Evolutionary conservation across 805 yeast genomes (phyloP).

Genomic region (Spencermartinsiella europaea): DNA sequence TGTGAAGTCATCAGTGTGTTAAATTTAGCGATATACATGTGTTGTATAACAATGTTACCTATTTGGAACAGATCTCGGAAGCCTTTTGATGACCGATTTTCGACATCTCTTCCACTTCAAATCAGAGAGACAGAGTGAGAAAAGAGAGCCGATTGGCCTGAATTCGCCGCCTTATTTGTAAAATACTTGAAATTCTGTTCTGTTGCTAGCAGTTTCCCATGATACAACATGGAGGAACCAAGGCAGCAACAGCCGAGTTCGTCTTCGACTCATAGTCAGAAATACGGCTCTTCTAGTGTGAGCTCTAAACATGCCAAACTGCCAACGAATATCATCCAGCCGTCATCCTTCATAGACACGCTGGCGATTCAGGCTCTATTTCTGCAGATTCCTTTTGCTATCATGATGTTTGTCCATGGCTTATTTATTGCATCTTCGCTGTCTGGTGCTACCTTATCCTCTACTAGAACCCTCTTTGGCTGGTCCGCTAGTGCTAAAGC

Average conservation of each 20-base stretch:
- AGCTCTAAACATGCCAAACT: too few species aligned
- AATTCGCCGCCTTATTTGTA: too few species aligned
- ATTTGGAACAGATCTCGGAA: too few species aligned
- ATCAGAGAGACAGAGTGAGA: too few species aligned
- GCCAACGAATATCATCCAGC: slow-evolving; percentile 26
- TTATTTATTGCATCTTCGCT: slow-evolving; percentile 23
- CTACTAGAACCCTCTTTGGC: slow-evolving; percentile 15
- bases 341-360: slow-evolving; percentile 32
- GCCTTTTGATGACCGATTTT: too few species aligned
- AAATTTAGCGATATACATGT: too few species aligned
- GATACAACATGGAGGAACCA: neutral
- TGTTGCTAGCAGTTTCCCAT: too few species aligned
- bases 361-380: slow-evolving; percentile 31
- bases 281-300: neutral
- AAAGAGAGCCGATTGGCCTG: too few species aligned
- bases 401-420: slow-evolving; percentile 25
- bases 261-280: neutral
- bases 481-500: slow-evolving; percentile 13
- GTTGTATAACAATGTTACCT: too few species aligned
- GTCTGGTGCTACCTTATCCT: slow-evolving; percentile 13
- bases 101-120: too few species aligned
- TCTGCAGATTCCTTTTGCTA: slow-evolving; percentile 26
- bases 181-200: too few species aligned
- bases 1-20: too few species aligned
- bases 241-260: neutral